phyloP scores from a whole-genome alignment of 352 stramenopile genomes.

The Phytophthora pinifolia region DNA sequence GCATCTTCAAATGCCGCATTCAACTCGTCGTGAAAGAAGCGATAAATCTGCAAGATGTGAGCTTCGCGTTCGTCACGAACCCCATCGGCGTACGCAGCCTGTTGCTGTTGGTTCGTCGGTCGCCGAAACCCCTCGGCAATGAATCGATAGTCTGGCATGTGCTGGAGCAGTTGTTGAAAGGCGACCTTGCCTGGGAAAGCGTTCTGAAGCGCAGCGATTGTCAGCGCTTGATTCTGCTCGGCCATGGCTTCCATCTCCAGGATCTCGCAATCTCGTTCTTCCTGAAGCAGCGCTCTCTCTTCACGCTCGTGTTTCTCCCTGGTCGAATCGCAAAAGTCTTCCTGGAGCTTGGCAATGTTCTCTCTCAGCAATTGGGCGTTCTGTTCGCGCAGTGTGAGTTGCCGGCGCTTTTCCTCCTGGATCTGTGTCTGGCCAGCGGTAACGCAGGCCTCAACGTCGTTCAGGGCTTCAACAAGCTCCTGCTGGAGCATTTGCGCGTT shows the following conservation, averaged over 20 bases:
- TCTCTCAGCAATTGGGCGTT: conserved; percentile 38
- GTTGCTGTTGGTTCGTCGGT: conserved; percentile 4
- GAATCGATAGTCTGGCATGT: conserved; percentile 48
- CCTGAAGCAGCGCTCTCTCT: conserved; percentile 15
- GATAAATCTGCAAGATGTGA: conserved; percentile 46
- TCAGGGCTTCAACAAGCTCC: conserved; percentile 59
- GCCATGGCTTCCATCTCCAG: conserved; percentile 52
- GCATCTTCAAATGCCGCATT: conserved; percentile 28
- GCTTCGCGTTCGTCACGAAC: conserved; percentile 11
- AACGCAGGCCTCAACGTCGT: conserved; percentile 55
- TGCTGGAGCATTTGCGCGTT: conserved; percentile 66
- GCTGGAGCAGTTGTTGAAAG: conserved; percentile 47
- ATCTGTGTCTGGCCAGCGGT: conserved; percentile 43
- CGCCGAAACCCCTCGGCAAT: conserved; percentile 42
- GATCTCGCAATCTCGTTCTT: conserved; percentile 41
- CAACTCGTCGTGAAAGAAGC: conserved; percentile 45
- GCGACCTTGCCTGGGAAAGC: conserved; percentile 33
- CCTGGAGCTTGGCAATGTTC: conserved; percentile 37
- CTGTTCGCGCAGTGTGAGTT: conserved; percentile 42
- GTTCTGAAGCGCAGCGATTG: conserved; percentile 39
- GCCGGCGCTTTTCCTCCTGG: conserved; percentile 43
- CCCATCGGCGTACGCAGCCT: not conserved
- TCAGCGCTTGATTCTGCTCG: conserved; percentile 40
- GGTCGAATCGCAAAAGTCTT: conserved; percentile 27
- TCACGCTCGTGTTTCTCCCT: conserved; percentile 25